Base-by-base conservation (phyloP, 345 rosid genomes). In the Firmiana major region DNA sequence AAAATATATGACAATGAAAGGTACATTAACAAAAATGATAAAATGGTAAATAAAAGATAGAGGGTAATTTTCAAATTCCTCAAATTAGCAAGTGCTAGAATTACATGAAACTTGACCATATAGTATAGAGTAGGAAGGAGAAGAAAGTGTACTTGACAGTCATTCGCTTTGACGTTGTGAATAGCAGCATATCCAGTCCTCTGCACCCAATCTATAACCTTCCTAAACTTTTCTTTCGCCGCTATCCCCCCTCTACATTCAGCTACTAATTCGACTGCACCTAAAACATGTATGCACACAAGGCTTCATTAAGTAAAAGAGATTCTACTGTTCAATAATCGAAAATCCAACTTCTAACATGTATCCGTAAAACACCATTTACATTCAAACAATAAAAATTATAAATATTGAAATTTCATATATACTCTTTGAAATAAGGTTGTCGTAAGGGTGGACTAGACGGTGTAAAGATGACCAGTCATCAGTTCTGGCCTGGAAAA, bases 171-270 rank as follows among this genome's bases (percentile, higher is more conserved):
- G 2, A 73, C 55, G n/a, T 48, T 78, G 71, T 60, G 13, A 48
- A 28, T 63, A 21, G 73, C 76, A 68, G 62, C 34, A 63, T 79
- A 76, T 34, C 84, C 82, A 80, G 81, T 72, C 70, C 70, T 64
- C 79, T 79, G 83, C 64, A 68, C 89, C 93, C 93, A 88, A 75
- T 76, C 79, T 59, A 87, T 80, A 28, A 88, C 90, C 79, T 84
- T 81, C 45, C 73, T 55, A 21, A 87, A 82, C 86, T 86, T 86
- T 55, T 83, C 89, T 80, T 80, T 79, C 0, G 82, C 58, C 21
- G 77, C 51, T 7, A 76, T 73, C 76, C 88, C 87, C 10, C 73
- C 72, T 63, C 77, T 79, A 71, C 77, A 85, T 16, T 79, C 81
- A 46, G 70, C 73, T 26, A 79, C 31, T 71, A 86, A 72, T 1